phyloP scores from a whole-genome alignment of 2,329 filamentous ascomycete genomes.

The Colletotrichum lindemuthianum region DNA sequence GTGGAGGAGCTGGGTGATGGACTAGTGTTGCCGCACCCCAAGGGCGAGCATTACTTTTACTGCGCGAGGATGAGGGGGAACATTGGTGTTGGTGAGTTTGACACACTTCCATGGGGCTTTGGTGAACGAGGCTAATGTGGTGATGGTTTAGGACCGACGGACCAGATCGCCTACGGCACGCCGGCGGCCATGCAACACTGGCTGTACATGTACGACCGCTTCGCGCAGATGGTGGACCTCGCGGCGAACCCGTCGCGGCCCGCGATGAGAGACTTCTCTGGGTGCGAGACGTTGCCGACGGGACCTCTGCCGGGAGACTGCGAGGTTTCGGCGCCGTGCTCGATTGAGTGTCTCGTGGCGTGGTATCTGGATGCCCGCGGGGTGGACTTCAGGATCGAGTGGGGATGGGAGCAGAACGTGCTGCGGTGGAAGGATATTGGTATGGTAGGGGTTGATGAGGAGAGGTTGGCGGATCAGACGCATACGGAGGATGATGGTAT shows the following conservation, averaged over 20 bases:
- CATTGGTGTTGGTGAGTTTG: constrained; percentile 37
- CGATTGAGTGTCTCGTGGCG: constrained; percentile 35
- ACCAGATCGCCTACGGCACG: constrained; percentile 37
- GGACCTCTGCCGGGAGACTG: constrained; percentile 33
- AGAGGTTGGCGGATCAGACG: constrained; percentile 24
- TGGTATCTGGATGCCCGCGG: constrained; percentile 36
- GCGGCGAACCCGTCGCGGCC: constrained; percentile 26
- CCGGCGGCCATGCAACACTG: constrained; percentile 35
- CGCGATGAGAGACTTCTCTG: constrained; percentile 33
- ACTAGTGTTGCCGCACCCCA: constrained; percentile 34
- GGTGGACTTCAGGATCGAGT: constrained; percentile 33
- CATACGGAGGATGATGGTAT: constrained; percentile 18
- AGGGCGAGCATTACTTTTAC: constrained; percentile 34
- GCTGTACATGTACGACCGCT: constrained; percentile 33
- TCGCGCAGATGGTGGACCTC: constrained; percentile 34
- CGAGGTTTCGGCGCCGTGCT: constrained; percentile 29
- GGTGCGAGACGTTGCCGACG: constrained; percentile 33
- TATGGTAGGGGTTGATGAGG: constrained; percentile 18
- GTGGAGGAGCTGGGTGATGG: constrained; percentile 30
- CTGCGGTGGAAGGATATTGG: constrained; percentile 23
- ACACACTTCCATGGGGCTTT: background rate
- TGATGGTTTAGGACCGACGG: constrained; percentile 23
- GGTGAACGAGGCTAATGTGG: background rate
- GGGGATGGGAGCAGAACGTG: constrained; percentile 30
- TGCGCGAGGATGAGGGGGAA: constrained; percentile 32